Evolutionary conservation across 805 yeast genomes (phyloP).

Genomic region (Cyberlindnera suaveolens): DNA sequence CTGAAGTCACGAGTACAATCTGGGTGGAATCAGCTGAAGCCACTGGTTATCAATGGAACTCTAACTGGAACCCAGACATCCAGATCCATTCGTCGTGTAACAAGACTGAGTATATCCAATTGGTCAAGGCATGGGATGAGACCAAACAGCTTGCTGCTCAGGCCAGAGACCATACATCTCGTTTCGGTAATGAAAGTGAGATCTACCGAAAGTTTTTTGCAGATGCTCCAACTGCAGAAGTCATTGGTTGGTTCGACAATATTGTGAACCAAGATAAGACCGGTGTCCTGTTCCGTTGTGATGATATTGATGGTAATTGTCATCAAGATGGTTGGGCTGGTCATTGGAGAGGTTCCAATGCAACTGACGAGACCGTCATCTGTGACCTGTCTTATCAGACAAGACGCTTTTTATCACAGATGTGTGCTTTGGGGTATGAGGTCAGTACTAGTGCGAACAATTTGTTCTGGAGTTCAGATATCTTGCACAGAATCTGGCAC

Average conservation of each 20-base stretch:
- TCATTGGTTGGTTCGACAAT: constrained; percentile 30
- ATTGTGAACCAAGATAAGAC: constrained; percentile 29
- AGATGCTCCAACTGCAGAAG: constrained; percentile 29
- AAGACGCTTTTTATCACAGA: constrained; percentile 25
- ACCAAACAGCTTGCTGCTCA: constrained; percentile 27
- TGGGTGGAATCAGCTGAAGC: constrained; percentile 10
- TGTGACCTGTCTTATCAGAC: constrained; percentile 33
- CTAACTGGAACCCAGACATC: constrained; percentile 15
- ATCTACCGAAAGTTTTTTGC: constrained; percentile 33
- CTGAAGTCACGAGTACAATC: constrained; percentile 7
- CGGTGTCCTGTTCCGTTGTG: constrained; percentile 33
- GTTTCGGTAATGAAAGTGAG: constrained; percentile 28
- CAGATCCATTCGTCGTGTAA: constrained; percentile 18
- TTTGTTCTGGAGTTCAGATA: constrained; percentile 31
- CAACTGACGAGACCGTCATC: constrained; percentile 33
- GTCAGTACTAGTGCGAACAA: constrained; percentile 21
- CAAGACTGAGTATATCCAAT: constrained; percentile 13
- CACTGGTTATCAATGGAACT: constrained; percentile 10
- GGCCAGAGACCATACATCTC: constrained; percentile 31
- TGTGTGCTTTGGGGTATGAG: constrained; percentile 32
- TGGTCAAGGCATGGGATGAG: constrained; percentile 26
- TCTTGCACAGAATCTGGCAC: constrained; percentile 35
- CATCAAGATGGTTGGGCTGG: constrained; percentile 32
- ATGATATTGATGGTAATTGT: constrained; percentile 33
- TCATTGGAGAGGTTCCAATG: constrained; percentile 31